Evolutionary conservation across 2,329 filamentous ascomycete species (phyloP).

Genomic region (Leptoxyphium fumago): DNA sequence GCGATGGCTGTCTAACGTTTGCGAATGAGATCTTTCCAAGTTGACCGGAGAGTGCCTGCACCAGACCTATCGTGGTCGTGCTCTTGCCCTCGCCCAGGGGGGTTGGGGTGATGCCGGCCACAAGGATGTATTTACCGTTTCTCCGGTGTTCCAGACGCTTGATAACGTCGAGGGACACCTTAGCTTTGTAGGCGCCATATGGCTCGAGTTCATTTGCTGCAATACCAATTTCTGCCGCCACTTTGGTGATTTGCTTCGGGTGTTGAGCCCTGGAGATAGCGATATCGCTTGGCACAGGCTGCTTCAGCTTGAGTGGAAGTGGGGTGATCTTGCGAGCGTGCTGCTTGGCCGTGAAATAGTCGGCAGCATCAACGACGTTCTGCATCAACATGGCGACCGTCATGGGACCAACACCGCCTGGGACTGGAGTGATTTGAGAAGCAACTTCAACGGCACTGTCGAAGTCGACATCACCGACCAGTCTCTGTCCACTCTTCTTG

Average conservation of each 20-base stretch:
- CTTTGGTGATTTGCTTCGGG: conserved; percentile 76
- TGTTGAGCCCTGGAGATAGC: conserved; percentile 76
- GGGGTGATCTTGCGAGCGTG: conserved; percentile 67
- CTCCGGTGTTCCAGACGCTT: conserved; percentile 74
- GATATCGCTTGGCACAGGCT: conserved; percentile 89
- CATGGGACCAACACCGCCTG: conserved; percentile 95
- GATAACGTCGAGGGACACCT: conserved; percentile 71
- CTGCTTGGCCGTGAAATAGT: conserved; percentile 66
- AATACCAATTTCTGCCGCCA: conserved; percentile 81
- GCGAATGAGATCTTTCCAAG: conserved; percentile 80
- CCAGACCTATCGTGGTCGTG: conserved; percentile 90
- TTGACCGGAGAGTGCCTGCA: conserved; percentile 82
- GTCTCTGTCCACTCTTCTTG: conserved; percentile 80
- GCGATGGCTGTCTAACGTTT: conserved; percentile 91
- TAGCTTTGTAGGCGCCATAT: conserved; percentile 90
- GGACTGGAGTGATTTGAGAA: conserved; percentile 87
- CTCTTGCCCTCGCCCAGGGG: conserved; percentile 96
- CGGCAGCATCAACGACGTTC: conserved; percentile 82
- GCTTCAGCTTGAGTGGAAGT: conserved; percentile 64
- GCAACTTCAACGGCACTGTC: conserved; percentile 72
- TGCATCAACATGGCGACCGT: conserved; percentile 96
- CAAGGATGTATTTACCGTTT: conserved; percentile 81
- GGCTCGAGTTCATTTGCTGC: conserved; percentile 80
- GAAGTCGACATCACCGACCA: conserved; percentile 92
- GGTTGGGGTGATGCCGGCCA: conserved; percentile 92